Evolutionary conservation across 192 early-diverging fungal species (phyloP), one percentile per base, ranked within the genome.

Genomic region (Kickxella alabastrina): DNA sequence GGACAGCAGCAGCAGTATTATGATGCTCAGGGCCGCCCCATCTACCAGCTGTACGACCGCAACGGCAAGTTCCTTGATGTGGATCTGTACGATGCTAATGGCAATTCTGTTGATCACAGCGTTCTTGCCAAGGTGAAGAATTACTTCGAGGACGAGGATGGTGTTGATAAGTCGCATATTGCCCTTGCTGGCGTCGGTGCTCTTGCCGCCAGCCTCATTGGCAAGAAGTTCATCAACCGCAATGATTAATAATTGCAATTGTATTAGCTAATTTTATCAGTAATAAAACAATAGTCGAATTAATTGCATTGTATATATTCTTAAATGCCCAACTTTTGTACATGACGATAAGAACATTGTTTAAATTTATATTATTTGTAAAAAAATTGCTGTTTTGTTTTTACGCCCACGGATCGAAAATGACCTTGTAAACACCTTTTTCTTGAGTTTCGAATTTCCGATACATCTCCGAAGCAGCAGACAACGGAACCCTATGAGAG

Each of bases 381-480:
- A n/a, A n/a, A n/a, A n/a, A n/a, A n/a, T n/a, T n/a, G n/a, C n/a
- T n/a, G n/a, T n/a, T n/a, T n/a, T n/a, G n/a, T n/a, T n/a, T 80
- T 44, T 37, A 50, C 26, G 35, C 66, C 54, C 66, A 68, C 15
- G 58, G 66, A 25, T 57, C 59, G 43, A 62, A 68, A 36, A 68
- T 35, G 17, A 68, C 65, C 40, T 68, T 68, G 14, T 60, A 43
- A 19, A 61, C 50, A 14, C 58, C 58, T 15, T 51, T 44, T 14
- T 31, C 45, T 19, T 62, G 59, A 1, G 53, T 43, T 19, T 79
- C 72, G 49, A 83, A 83, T 36, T 43, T 68, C 17, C 45, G 44
- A 52, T 81, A 83, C 76, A 75, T 78, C 22, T 73, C 59, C 1
- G 52, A 46, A 23, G 75, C 79, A 10, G 64, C 40, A 0, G 54